Evolutionary conservation across 148 eudicot species (phyloP).

Genomic region (Vaccinium darrowii): DNA sequence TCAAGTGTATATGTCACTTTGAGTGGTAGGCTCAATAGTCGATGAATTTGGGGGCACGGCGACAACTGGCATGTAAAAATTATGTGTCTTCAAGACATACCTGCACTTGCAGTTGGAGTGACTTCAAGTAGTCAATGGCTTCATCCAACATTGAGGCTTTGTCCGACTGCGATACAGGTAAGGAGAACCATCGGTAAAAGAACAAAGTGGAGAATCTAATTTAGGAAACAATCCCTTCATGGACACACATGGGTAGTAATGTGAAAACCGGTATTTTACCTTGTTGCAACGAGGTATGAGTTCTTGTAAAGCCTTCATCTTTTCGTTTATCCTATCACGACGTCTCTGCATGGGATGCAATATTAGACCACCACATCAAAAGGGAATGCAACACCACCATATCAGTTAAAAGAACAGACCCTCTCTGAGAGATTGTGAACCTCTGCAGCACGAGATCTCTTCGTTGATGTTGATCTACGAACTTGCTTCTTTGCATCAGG

Average conservation of each 20-base stretch:
- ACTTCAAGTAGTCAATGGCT: constrained; percentile 77
- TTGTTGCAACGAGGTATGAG: constrained; percentile 85
- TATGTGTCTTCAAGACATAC: constrained; percentile 25
- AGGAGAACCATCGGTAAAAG: not conserved
- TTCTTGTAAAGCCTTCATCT: constrained; percentile 80
- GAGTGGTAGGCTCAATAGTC: not conserved
- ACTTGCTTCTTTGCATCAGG: constrained; percentile 47
- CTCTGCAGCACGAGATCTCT: constrained; percentile 93
- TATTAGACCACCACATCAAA: not conserved
- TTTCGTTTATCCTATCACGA: constrained; percentile 84
- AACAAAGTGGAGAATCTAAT: not conserved
- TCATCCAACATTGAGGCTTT: constrained; percentile 93
- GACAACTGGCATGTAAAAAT: not conserved
- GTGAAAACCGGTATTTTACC: constrained; percentile 29
- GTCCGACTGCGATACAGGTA: constrained; percentile 49
- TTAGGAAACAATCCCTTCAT: not conserved
- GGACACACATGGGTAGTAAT: not conserved
- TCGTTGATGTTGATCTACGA: constrained; percentile 51
- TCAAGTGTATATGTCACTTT: not conserved
- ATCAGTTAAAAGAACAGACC: constrained; percentile 37
- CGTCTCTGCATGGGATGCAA: constrained; percentile 57
- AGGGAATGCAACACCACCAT: not conserved
- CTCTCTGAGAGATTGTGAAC: constrained; percentile 91
- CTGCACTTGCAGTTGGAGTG: constrained; percentile 82
- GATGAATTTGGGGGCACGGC: not conserved